These are phyloP conservation scores for Aspergillus affinis DNA, from an alignment of 495 filamentous ascomycete species.

Conservation along the genomic window DNA sequence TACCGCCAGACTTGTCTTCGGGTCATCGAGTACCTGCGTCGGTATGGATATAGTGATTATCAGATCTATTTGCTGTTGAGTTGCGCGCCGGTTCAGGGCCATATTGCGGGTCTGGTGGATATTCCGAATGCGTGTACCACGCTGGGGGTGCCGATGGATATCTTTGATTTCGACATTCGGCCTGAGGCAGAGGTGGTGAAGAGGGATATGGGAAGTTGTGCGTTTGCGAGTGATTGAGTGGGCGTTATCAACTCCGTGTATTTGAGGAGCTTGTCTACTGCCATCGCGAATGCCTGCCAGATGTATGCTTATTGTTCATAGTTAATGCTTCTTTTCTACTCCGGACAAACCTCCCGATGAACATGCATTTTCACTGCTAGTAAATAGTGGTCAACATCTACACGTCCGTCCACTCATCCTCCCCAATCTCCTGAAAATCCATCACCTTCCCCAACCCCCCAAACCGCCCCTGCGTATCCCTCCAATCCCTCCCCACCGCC, in stretches of 20 bases:
- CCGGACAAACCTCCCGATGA: no score
- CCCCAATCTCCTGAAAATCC: slow-evolving; percentile 46
- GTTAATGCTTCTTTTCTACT: background rate
- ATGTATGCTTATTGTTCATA: no score
- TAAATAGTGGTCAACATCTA: background rate
- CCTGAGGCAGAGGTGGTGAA: slow-evolving; percentile 62
- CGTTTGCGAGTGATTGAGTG: slow-evolving; percentile 57
- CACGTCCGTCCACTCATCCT: slow-evolving; percentile 37
- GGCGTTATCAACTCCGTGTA: background rate
- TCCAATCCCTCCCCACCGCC: slow-evolving; percentile 48
- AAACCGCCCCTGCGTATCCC: slow-evolving; percentile 47
- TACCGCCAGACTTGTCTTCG: slow-evolving; percentile 85
- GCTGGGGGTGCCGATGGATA: slow-evolving; percentile 87
- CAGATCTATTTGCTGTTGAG: slow-evolving; percentile 89
- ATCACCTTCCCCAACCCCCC: slow-evolving; percentile 45
- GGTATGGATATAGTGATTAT: slow-evolving; percentile 77
- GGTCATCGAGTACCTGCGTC: slow-evolving; percentile 80
- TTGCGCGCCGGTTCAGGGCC: slow-evolving; percentile 88
- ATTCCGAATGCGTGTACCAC: slow-evolving; percentile 87
- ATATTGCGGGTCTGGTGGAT: slow-evolving; percentile 92
- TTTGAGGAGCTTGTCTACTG: no score
- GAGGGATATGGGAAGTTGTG: slow-evolving; percentile 75
- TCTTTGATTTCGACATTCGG: slow-evolving; percentile 92
- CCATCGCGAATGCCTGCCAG: no score
- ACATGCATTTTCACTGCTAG: no score